Conservation (phyloP, 78 protist genomes). For the Monocercomonoides exilis region DNA sequence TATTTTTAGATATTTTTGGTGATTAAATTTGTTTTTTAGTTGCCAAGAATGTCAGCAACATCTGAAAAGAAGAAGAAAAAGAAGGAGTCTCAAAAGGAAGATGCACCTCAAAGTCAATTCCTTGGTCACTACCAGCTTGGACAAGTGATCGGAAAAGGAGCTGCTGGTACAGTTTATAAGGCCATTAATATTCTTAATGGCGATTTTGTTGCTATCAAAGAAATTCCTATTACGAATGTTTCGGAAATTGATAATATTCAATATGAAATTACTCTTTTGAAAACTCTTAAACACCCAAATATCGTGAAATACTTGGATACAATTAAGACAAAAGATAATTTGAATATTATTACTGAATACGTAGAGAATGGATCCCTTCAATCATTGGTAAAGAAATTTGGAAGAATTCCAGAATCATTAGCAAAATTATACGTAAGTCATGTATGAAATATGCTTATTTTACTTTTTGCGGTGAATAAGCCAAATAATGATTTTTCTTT, state of each 20-base stretch:
- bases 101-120: not conserved
- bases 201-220: conserved; percentile 71
- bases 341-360: conserved; percentile 79
- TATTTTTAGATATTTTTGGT: not conserved
- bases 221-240: conserved; percentile 50
- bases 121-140: conserved; percentile 12
- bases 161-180: conserved; percentile 14
- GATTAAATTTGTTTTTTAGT: not conserved
- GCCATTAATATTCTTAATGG: conserved; percentile 50
- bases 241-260: conserved; percentile 16
- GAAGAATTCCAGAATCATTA: conserved; percentile 75
- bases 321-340: conserved; percentile 33
- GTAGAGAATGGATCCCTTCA: conserved; percentile 82
- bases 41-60: not conserved
- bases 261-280: conserved; percentile 65
- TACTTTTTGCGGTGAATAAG: not conserved
- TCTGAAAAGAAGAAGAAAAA: conserved; percentile 12
- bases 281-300: conserved; percentile 58
- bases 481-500: not conserved
- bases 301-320: conserved; percentile 59
- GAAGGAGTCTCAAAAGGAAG: not conserved
- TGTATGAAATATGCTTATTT: conserved; percentile 17
- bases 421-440: conserved; percentile 63
- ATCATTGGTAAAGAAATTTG: conserved; percentile 58
- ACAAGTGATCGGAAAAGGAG: conserved; percentile 12